Evolutionary conservation across 176 grass and related monocot species (phyloP).

Genomic region (Avena eriantha): DNA sequence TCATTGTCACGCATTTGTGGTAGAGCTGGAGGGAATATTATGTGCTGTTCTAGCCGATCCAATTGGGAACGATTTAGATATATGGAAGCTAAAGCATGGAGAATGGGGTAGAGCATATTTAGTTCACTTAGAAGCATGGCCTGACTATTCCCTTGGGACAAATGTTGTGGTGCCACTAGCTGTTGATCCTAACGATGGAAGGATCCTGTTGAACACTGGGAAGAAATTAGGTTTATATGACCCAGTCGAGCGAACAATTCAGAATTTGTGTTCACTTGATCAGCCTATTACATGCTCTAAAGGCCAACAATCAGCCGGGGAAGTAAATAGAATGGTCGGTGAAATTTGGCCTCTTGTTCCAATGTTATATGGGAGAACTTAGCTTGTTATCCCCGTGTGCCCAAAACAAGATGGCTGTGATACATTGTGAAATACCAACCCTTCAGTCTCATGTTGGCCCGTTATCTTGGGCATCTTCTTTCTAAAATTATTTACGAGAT

Average conservation of each 20-base stretch:
- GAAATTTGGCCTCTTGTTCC: neutral
- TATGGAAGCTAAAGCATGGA: slow-evolving; percentile 30
- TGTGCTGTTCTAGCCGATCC: slow-evolving; percentile 23
- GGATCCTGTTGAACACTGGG: slow-evolving; percentile 2
- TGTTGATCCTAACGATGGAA: slow-evolving; percentile 2
- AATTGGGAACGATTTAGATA: neutral
- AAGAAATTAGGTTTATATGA: slow-evolving; percentile 28
- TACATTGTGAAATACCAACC: neutral
- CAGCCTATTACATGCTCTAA: neutral
- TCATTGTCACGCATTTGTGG: neutral
- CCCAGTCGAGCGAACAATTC: neutral
- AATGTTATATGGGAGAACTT: slow-evolving; percentile 6
- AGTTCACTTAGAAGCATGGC: slow-evolving; percentile 14
- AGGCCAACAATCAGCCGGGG: neutral
- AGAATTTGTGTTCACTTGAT: neutral
- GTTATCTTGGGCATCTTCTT: neutral
- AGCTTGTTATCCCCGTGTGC: neutral
- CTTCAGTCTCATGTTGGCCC: neutral
- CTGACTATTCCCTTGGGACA: slow-evolving; percentile 19
- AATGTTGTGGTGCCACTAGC: slow-evolving; percentile 24
- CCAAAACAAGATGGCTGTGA: neutral
- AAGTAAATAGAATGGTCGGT: neutral
- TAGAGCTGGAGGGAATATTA: slow-evolving; percentile 17
- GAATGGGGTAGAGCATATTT: slow-evolving; percentile 5
- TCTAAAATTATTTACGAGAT: neutral